Base-by-base conservation (phyloP, 306 rosid species). In the Malus sylvestris region DNA sequence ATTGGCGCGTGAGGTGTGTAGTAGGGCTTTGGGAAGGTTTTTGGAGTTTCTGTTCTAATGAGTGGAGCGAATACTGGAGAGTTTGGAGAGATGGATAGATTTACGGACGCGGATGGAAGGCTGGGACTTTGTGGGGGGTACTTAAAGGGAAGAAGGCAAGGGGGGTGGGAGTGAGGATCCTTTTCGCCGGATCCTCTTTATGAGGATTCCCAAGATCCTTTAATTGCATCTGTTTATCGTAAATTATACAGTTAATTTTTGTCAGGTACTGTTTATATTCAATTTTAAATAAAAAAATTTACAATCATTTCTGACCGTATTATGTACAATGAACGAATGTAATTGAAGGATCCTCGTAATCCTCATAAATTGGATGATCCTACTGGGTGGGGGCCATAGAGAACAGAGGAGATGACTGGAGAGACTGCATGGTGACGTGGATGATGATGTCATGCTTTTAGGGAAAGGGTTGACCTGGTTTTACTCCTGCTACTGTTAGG, bases 391-490 rank as follows among this genome's bases (percentile, higher is more conserved):
- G 74, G 49, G 29, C 33, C 52, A 49, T 49, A 70, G 3, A 13
- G 35, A 45, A 33, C 51, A 65, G 45, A 20, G 18, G 69, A 6
- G 58, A 63, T 15, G 77, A 74, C 35, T 30, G 10, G 77, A 49
- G 55, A 15, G 55, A 42, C 59, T 75, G 69, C 72, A 63, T 6
- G 63, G 32, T 89, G 95, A 89, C 88, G 93, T 83, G 93, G 85
- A 81, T 11, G 73, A 70, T 93, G 89, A 88, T 81, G 91, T 85
- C 85, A 85, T 19, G 0, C 33, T 30, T 22, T 57, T 1, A 16
- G n/a, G 42, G 1, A 74, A 68, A 42, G 81, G 85, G 93, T 91
- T 93, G 97, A 91, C 97, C 79, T 79, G 0, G 1, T 16, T 49
- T n/a, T 2, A 3, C 40, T 32, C 20, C 44, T 0, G 8, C 20